phyloP scores from a whole-genome alignment of 23 red algal species.

The Gracilaria domingensis region DNA sequence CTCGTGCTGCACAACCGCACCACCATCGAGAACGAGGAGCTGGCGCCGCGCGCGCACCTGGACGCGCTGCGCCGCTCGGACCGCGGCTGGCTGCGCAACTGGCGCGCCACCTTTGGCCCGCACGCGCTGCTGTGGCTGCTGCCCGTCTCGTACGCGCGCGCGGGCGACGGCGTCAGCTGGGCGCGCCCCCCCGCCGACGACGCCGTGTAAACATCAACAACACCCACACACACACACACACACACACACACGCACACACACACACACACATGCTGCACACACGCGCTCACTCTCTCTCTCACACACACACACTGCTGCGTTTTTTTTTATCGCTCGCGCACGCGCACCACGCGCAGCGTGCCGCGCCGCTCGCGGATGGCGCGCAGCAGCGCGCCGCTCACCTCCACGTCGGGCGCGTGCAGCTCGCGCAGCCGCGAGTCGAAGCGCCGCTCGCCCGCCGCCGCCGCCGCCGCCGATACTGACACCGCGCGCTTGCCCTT shows the following conservation, averaged over 20 bases:
- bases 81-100: slow-evolving; percentile 50
- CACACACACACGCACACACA: background rate
- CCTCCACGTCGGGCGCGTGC: background rate
- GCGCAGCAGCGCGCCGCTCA: background rate
- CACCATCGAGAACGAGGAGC: slow-evolving; percentile 84
- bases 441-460: background rate
- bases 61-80: slow-evolving; percentile 31
- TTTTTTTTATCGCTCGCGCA: no score
- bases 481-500: no score
- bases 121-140: slow-evolving; percentile 46
- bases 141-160: slow-evolving; percentile 48
- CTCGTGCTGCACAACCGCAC: slow-evolving; percentile 78
- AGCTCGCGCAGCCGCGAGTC: slow-evolving; percentile 17
- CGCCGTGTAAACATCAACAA: background rate
- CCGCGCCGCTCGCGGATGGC: background rate
- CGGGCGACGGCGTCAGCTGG: background rate
- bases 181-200: background rate
- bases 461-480: no score
- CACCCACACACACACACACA: background rate
- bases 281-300: background rate
- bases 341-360: background rate
- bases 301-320: background rate
- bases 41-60: background rate
- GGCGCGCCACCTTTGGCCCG: slow-evolving; percentile 51
- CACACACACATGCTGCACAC: background rate